Evolutionary conservation across 805 yeast genomes (phyloP), one percentile per base, ranked within the genome.

Genomic region (Phaffomyces opuntiae): DNA sequence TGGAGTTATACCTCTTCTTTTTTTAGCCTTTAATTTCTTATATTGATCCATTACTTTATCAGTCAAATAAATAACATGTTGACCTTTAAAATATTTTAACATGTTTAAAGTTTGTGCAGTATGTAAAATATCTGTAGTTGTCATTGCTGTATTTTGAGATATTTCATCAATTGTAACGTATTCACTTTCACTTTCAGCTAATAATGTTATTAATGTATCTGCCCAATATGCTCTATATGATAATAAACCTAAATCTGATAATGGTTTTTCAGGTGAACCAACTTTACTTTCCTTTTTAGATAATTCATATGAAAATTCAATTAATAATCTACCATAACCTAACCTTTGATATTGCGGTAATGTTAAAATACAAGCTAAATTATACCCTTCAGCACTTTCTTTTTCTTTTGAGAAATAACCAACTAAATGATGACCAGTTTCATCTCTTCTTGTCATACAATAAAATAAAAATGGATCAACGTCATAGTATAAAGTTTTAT

Each of bases 151-250:
- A 42, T 80, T 66, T 12, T 82, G 70, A 31, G 96, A 83, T 16
- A 93, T 84, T 54, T 91, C 98, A 57, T 93, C 99, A 45, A 93
- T 89, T 3, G 95, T 83, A 42, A 83, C 77, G 43, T 58, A 53
- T 24, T 70, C 77, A 41, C 74, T 66, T 31, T 72, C 73, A 49
- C 83, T 88, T 14, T 72, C 66, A 35, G 83, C 81, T 35, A 93
- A 68, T 27, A 88, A 61, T 43, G 79, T 80, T 12, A 89, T 81
- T 48, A 93, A 72, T 0, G 91, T 81, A 57, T 93, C 98, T 0
- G 97, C 81, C 99, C 99, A 93, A 61, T 77, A 93, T 0, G 97
- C 96, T 64, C 99, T 80, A 60, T 93, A 93, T 6, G 96, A 86
- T 27, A 93, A 72, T 31, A 93, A 72, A 36, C 99, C 99, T 60